Evolutionary conservation across 1,139 yeast species (phyloP), one percentile per base, ranked within the genome.

Genomic region (Pneumocystis canis): DNA sequence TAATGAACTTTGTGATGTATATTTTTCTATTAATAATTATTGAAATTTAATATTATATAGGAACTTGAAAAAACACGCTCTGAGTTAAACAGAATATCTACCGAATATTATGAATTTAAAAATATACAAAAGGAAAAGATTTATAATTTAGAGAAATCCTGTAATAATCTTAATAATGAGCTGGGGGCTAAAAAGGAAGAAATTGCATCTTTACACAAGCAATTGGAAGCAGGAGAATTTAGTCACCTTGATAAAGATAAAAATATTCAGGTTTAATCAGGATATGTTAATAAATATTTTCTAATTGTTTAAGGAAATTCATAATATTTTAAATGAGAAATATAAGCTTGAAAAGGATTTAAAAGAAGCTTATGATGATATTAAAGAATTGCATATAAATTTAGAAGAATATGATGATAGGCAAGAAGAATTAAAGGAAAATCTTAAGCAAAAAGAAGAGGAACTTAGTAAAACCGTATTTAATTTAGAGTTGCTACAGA

Each of bases 361-460:
- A 9, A 58, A 31, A 9, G 67, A 66, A 25, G 67, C 68, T n/a
- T 62, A 58, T 14, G 53, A 59, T 7, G 62, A 61, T 35, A 58
- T 62, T 31, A 62, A 64, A n/a, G 61, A 57, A 31, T 61, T 66
- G 54, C 66, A 62, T 32, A 32, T 60, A 18, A 66, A 65, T 41
- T 62, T 66, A 64, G 66, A 62, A 28, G 68, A 66, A 11, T 61
- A 62, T 31, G 58, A 66, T 16, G 60, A 59, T 5, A 65, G 64
- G 20, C 40, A 64, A 25, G 67, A 62, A 16, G 63, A 66, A 28
- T 58, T 67, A 20, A 67, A 66, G 18, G 58, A 58, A 20, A 63
- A 66, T 28, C 62, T 58, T 28, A 59, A 58, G 57, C 58, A 39
- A 31, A 57, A 58, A 18, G 47, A 47, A 9, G 58, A 25, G 7